A percentile compares a stretch with the other conserved stretches of the same genome.
Conservation (phyloP, 2,329 filamentous ascomycete genomes). For the Lojkania enalia region DNA sequence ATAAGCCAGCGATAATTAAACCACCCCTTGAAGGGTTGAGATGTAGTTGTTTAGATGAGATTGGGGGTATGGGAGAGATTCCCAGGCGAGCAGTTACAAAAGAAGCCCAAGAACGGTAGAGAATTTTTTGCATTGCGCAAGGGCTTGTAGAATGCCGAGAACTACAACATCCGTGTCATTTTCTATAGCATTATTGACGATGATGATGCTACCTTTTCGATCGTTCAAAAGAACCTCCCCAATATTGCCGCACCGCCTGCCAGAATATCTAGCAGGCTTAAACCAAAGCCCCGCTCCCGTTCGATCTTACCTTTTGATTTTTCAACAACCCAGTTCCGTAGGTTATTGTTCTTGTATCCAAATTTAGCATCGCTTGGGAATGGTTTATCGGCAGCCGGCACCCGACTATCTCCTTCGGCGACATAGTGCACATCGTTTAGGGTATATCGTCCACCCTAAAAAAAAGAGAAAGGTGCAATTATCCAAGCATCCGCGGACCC, state of each 20-base stretch:
- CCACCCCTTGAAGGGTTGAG: slow-evolving; percentile 50
- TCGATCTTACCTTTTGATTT: slow-evolving; percentile 53
- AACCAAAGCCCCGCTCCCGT: slow-evolving; percentile 46
- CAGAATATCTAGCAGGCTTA: slow-evolving; percentile 55
- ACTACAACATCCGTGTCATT: slow-evolving; percentile 61
- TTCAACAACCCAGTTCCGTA: slow-evolving; percentile 58
- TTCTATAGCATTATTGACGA: slow-evolving; percentile 59
- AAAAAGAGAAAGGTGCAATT: slow-evolving; percentile 62
- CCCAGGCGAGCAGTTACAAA: slow-evolving; percentile 57
- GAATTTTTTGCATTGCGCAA: slow-evolving; percentile 47
- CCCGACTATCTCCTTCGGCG: slow-evolving; percentile 53
- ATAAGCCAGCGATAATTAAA: slow-evolving; percentile 60
- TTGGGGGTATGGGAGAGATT: slow-evolving; percentile 56
- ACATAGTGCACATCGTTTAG: slow-evolving; percentile 64
- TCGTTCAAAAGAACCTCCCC: slow-evolving; percentile 45
- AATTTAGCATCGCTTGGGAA: slow-evolving; percentile 63
- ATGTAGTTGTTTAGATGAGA: slow-evolving; percentile 51
- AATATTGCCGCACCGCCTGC: slow-evolving; percentile 51
- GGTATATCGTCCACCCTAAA: slow-evolving; percentile 61
- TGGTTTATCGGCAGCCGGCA: slow-evolving; percentile 58
- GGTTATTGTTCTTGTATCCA: slow-evolving; percentile 59
- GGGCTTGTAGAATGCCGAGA: slow-evolving; percentile 50
- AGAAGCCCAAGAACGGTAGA: slow-evolving; percentile 53
- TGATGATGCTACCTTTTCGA: slow-evolving; percentile 48
- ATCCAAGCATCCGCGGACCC: slow-evolving; percentile 58